A percentile compares a stretch with the other conserved stretches of the same genome.
Evolutionary conservation across 1,284 basidiomycete species (phyloP).

Genomic region (Fistulina hepatica): DNA sequence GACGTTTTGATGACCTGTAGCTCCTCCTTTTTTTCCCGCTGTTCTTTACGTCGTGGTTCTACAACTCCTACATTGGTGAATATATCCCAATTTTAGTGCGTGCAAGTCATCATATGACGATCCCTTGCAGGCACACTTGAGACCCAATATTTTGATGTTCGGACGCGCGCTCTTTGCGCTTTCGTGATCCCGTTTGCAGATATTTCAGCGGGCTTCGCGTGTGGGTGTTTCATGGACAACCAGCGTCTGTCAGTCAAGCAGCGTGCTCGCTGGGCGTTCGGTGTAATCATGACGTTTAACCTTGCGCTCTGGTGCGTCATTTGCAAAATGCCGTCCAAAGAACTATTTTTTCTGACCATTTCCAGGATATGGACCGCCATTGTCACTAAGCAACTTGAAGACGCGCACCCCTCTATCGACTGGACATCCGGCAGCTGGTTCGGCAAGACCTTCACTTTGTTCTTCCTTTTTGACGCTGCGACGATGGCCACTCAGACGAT

Average conservation of each 20-base stretch:
- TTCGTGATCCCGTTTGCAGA: conserved; percentile 24
- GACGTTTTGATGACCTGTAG: conserved; percentile 10
- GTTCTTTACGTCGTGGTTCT: conserved; percentile 27
- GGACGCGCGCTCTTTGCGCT: conserved; percentile 22
- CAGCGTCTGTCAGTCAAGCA: conserved; percentile 22
- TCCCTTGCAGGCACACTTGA: conserved; percentile 24
- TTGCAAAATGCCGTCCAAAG: background rate
- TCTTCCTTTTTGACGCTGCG: conserved; percentile 23
- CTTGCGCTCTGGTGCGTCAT: conserved; percentile 20
- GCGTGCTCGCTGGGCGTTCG: conserved; percentile 23
- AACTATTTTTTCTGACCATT: background rate
- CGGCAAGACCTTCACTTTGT: conserved; percentile 21
- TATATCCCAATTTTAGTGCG: no score
- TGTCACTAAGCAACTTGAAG: conserved; percentile 23
- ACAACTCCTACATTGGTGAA: conserved; percentile 24
- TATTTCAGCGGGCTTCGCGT: conserved; percentile 23
- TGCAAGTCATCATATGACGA: conserved; percentile 9
- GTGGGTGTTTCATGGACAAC: conserved; percentile 24
- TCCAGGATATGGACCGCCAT: conserved; percentile 24
- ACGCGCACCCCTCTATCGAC: conserved; percentile 22
- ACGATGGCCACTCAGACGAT: conserved; percentile 25
- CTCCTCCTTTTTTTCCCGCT: conserved; percentile 24
- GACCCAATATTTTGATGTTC: conserved; percentile 25
- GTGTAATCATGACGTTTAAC: conserved; percentile 22
- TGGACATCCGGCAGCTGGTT: conserved; percentile 24